phyloP scores from a whole-genome alignment of 345 rosid species.

The Corchorus capsularis region DNA sequence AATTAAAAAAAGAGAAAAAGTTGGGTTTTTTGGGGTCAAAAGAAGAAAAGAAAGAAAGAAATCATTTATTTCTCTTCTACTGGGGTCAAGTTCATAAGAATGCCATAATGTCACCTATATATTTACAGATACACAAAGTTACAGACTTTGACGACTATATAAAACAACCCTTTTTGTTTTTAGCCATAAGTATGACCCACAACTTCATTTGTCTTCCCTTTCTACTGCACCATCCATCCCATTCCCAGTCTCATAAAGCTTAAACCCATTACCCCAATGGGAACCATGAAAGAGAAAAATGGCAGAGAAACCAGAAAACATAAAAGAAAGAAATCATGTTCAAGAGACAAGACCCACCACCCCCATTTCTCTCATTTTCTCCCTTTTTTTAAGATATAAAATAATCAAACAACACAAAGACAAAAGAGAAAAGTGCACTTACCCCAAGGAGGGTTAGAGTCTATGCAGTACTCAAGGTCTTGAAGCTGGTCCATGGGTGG shows the following conservation, averaged over 20 bases:
- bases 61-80: not conserved
- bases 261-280: not conserved
- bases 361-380: not conserved
- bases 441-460: slow-evolving; percentile 99
- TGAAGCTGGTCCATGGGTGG: slow-evolving; percentile 96
- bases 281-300: not conserved
- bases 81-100: not conserved
- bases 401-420: not conserved
- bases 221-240: not conserved
- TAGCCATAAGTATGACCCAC: slow-evolving; percentile 21
- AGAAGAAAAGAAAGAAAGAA: not conserved
- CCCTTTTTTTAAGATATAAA: not conserved
- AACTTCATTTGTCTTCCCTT: slow-evolving; percentile 10
- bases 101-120: not conserved
- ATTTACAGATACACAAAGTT: not conserved
- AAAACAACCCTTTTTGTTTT: not conserved
- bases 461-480: slow-evolving; percentile 99
- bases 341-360: not conserved
- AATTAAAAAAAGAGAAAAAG: not conserved
- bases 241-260: not conserved
- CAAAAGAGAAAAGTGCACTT: slow-evolving; percentile 21
- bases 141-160: not conserved
- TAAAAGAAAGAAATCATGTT: not conserved
- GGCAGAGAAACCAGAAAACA: not conserved
- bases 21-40: not conserved